Conservation (phyloP, 768 basidiomycete species). For the Trametes cubensis region DNA sequence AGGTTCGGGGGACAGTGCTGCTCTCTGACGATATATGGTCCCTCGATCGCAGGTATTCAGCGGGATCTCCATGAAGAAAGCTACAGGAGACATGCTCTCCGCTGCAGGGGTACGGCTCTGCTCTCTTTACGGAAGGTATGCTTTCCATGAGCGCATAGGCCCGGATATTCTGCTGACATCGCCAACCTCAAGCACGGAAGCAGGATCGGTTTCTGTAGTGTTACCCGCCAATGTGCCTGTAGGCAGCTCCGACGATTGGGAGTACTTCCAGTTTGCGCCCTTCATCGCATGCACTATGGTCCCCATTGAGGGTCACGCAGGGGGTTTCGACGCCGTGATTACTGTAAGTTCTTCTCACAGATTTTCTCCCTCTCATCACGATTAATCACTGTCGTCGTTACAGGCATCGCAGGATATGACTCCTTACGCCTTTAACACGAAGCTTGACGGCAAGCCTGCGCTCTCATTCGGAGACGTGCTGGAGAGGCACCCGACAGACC, state of each 20-base stretch:
- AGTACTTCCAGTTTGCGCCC: constrained; percentile 25
- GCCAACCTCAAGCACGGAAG: constrained; percentile 19
- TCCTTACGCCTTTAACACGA: constrained; percentile 36
- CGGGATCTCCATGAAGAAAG: constrained; percentile 9
- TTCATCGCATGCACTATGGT: constrained; percentile 10
- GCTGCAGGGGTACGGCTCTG: constrained; percentile 3
- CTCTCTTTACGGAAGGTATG: constrained; percentile 5
- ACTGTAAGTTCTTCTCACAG: constrained; percentile 4
- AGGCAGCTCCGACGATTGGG: constrained; percentile 18
- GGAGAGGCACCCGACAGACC: constrained; percentile 45
- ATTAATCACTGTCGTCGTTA: background rate
- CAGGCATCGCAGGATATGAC: constrained; percentile 28
- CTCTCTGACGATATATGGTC: background rate
- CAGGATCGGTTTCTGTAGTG: constrained; percentile 18
- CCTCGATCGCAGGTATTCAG: background rate
- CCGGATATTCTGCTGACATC: background rate
- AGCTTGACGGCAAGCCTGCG: constrained; percentile 40
- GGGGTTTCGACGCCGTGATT: constrained; percentile 19
- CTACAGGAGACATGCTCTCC: constrained; percentile 5
- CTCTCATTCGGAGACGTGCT: constrained; percentile 50
- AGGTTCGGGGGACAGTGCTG: background rate
- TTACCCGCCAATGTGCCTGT: constrained; percentile 7
- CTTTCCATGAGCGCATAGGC: background rate
- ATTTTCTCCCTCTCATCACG: background rate
- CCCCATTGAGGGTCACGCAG: constrained; percentile 4